Evolutionary conservation across 192 early-diverging fungal genomes (phyloP), one percentile per base, ranked within the genome.

Genomic region (Mortierella hygrophila): DNA sequence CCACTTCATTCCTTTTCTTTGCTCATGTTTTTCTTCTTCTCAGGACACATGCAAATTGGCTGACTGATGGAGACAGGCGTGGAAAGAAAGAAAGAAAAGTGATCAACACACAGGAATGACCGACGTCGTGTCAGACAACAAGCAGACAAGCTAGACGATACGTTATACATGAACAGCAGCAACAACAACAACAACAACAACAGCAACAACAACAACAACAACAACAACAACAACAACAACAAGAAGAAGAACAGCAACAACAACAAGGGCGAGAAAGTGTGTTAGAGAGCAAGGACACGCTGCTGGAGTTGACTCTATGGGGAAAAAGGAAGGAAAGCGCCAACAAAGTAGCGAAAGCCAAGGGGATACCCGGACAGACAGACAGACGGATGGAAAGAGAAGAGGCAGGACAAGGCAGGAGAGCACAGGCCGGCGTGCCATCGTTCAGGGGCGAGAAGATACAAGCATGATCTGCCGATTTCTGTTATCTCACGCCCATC

Each of bases 391-490:
- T 37, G 21, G 32, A 40, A 6, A 11, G 68, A n/a, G 32, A 70
- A 29, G 68, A 4, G 8, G 16, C 68, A 38, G 68, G 68, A 70
- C 18, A 6, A 10, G 68, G 29, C 15, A 41, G 11, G 3, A 20
- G 46, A 42, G 72, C 8, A 49, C n/a, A 65, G 60, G 60, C 60
- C 60, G 60, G 60, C 60, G 32, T 63, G 60, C 11, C 60, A 63
- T 65, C 60, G 60, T 41, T 70, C 69, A 70, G 69, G 69, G 69
- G 23, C 26, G 16, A 32, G 32, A 8, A 38, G n/a, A 42, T 42
- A 10, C 41, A 35, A 37, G 65, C 60, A 65, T 65, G 60, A 65
- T 65, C 60, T 65, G 60, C 29, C 60, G 60, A 65, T 65, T 65
- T 70, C 16, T 42, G 69, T 38, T 70, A 41, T 42, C 23, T 38